Evolutionary conservation across 768 basidiomycete species (phyloP).

Genomic region (Suillus clintonianus): DNA sequence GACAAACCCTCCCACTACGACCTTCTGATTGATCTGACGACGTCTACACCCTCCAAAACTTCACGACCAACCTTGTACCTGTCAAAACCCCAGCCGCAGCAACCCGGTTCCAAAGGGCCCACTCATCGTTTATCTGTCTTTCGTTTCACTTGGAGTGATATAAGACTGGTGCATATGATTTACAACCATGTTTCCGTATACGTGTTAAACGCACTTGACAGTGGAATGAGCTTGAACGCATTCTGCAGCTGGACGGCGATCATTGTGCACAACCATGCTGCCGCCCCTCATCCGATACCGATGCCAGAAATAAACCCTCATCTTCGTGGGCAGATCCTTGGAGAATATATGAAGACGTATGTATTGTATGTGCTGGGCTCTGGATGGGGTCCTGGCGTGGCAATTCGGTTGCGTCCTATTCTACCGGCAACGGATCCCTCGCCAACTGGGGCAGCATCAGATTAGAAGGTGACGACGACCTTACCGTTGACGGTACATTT

Average conservation of each 20-base stretch:
- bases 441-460: slow-evolving; percentile 57
- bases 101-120: slow-evolving; percentile 38
- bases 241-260: slow-evolving; percentile 55
- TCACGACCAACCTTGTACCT: slow-evolving; percentile 68
- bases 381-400: slow-evolving; percentile 72
- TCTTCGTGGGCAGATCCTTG: slow-evolving; percentile 73
- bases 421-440: slow-evolving; percentile 46
- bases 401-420: slow-evolving; percentile 49
- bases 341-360: slow-evolving; percentile 85
- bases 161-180: slow-evolving; percentile 56
- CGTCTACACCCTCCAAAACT: slow-evolving; percentile 58
- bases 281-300: slow-evolving; percentile 27
- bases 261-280: slow-evolving; percentile 36
- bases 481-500: slow-evolving; percentile 42
- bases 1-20: slow-evolving; percentile 82
- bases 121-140: slow-evolving; percentile 61
- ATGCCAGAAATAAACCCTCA: slow-evolving; percentile 40
- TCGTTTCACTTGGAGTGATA: slow-evolving; percentile 83
- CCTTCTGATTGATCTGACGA: slow-evolving; percentile 77
- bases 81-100: slow-evolving; percentile 46
- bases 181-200: neutral
- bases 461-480: slow-evolving; percentile 69
- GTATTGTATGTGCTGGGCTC: slow-evolving; percentile 78
- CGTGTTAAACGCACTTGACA: slow-evolving; percentile 25
- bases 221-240: slow-evolving; percentile 80